These are phyloP conservation scores for Lathyrus sativus DNA, from an alignment of 306 rosid genomes.

Conservation along the genomic window DNA sequence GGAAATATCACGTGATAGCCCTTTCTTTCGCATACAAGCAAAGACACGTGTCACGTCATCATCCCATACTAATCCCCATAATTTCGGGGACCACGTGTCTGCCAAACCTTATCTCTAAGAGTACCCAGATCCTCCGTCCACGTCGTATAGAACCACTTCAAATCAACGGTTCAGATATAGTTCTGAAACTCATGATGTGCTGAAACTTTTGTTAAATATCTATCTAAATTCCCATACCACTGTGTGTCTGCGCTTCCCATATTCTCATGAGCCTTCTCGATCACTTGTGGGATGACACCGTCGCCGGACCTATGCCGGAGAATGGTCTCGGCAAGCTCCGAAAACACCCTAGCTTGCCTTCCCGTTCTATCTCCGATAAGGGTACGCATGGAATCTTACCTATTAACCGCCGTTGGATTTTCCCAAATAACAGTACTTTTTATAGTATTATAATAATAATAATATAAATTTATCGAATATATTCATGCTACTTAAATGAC, in stretches of 20 bases:
- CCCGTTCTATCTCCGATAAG: constrained; percentile 56
- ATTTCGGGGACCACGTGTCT: constrained; percentile 50
- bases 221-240: not conserved
- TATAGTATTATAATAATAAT: not conserved
- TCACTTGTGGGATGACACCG: constrained; percentile 96
- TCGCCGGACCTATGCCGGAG: constrained; percentile 91
- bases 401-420: too few species aligned
- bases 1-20: constrained; percentile 43
- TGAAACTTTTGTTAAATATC: constrained; percentile 55
- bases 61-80: not conserved
- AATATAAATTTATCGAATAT: not conserved
- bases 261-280: constrained; percentile 75
- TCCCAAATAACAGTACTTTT: too few species aligned
- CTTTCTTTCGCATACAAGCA: constrained; percentile 11
- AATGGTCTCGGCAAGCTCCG: constrained; percentile 87
- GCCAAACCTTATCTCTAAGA: constrained; percentile 58
- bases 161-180: constrained; percentile 45
- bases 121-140: constrained; percentile 53
- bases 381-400: constrained; percentile 47
- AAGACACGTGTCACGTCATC: constrained; percentile 39
- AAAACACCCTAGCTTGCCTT: constrained; percentile 51
- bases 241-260: not conserved
- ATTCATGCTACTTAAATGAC: not conserved
- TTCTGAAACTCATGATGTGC: constrained; percentile 26
- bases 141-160: not conserved